phyloP scores from a whole-genome alignment of 805 yeast genomes.

The Maudiozyma pseudohumilis region DNA sequence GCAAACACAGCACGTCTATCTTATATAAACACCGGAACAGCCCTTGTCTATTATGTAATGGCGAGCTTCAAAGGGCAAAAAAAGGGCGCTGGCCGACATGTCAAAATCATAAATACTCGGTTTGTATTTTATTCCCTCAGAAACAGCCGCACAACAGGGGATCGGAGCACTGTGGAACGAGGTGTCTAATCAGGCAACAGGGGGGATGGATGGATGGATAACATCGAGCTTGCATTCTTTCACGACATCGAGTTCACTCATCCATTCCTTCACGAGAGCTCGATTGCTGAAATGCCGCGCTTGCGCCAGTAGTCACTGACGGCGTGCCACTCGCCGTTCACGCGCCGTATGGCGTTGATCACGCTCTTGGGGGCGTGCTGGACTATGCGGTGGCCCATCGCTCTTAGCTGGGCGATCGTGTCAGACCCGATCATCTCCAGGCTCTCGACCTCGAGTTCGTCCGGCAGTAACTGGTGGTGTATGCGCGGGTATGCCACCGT shows the following conservation, averaged over 20 bases:
- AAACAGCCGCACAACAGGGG: too few species aligned
- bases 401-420: constrained; percentile 29
- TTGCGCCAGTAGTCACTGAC: constrained; percentile 90
- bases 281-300: constrained; percentile 37
- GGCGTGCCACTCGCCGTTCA: constrained; percentile 44
- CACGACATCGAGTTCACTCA: too few species aligned
- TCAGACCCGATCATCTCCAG: constrained; percentile 35
- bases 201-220: background rate
- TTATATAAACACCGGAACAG: too few species aligned
- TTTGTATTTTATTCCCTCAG: too few species aligned
- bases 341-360: constrained; percentile 44
- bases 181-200: too few species aligned
- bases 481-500: constrained; percentile 70
- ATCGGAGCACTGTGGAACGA: background rate
- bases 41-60: too few species aligned
- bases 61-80: too few species aligned
- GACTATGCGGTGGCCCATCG: constrained; percentile 42
- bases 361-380: constrained; percentile 41
- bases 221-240: too few species aligned
- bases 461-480: constrained; percentile 86
- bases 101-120: too few species aligned
- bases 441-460: constrained; percentile 49
- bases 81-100: too few species aligned
- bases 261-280: too few species aligned
- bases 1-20: too few species aligned